phyloP scores from a whole-genome alignment of 306 rosid genomes.

The Elaeagnus macrophylla region DNA sequence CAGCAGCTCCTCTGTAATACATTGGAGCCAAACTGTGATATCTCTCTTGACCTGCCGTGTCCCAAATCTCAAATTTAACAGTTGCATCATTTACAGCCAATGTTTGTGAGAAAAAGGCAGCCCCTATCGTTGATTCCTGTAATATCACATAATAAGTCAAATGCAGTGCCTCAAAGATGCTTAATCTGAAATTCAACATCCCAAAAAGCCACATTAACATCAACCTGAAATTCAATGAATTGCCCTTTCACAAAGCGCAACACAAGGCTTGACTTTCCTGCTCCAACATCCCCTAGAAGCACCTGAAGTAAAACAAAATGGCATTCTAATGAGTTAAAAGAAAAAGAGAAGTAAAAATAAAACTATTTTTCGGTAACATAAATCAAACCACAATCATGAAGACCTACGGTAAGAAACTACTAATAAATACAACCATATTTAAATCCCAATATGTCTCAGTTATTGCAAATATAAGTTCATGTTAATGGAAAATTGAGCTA shows the following conservation, averaged over 20 bases:
- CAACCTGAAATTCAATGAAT: slow-evolving; percentile 50
- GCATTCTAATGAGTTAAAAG: neutral
- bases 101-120: slow-evolving; percentile 61
- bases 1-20: slow-evolving; percentile 62
- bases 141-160: slow-evolving; percentile 6
- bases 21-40: slow-evolving; percentile 60
- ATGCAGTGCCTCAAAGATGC: neutral
- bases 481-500: no score
- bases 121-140: slow-evolving; percentile 58
- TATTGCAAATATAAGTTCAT: no score
- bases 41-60: slow-evolving; percentile 59
- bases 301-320: slow-evolving; percentile 29
- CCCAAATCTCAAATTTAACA: slow-evolving; percentile 60
- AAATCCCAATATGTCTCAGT: no score
- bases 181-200: neutral
- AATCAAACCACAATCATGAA: no score
- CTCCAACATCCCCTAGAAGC: slow-evolving; percentile 64
- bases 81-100: slow-evolving; percentile 59
- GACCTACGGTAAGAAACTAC: no score
- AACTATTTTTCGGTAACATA: no score
- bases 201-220: neutral
- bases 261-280: slow-evolving; percentile 55
- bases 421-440: no score
- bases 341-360: no score
- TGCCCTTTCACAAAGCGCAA: slow-evolving; percentile 59